Conservation (phyloP, 306 rosid species). For the Styphnolobium japonicum region DNA sequence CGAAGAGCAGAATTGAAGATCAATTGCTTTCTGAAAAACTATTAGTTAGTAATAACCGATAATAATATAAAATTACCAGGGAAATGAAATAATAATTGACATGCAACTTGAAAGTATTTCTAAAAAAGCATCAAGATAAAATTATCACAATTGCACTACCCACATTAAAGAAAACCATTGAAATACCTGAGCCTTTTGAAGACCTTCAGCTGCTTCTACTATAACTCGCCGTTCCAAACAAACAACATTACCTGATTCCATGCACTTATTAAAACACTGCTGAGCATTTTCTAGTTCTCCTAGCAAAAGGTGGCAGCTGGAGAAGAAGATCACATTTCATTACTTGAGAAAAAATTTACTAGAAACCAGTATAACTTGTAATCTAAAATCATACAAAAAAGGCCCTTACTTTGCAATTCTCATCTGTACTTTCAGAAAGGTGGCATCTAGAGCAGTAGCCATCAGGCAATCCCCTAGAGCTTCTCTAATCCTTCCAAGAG, state of each 20-base stretch:
- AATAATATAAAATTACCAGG: not conserved
- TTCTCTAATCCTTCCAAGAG: constrained; percentile 61
- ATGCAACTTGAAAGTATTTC: not conserved
- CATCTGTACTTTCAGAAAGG: constrained; percentile 58
- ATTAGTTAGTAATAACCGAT: not conserved
- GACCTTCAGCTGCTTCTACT: constrained; percentile 63
- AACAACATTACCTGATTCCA: constrained; percentile 41
- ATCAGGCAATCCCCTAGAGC: constrained; percentile 58
- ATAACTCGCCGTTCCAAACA: too few species aligned
- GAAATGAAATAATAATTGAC: not conserved
- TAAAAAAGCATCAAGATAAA: constrained; percentile 5
- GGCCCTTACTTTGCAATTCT: constrained; percentile 64
- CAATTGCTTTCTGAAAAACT: too few species aligned
- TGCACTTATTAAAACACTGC: constrained; percentile 40
- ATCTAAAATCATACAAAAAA: not conserved
- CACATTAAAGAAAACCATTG: constrained; percentile 16
- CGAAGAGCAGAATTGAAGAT: not conserved
- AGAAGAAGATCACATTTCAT: not conserved
- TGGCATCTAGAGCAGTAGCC: constrained; percentile 55
- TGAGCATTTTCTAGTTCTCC: constrained; percentile 54
- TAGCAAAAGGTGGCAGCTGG: constrained; percentile 63
- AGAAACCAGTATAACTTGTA: not conserved
- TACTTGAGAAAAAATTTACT: not conserved
- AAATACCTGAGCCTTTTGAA: constrained; percentile 62
- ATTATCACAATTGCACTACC: too few species aligned